Evolutionary conservation across 1,139 yeast genomes (phyloP), one percentile per base, ranked within the genome.

Genomic region (Candida albicans): DNA sequence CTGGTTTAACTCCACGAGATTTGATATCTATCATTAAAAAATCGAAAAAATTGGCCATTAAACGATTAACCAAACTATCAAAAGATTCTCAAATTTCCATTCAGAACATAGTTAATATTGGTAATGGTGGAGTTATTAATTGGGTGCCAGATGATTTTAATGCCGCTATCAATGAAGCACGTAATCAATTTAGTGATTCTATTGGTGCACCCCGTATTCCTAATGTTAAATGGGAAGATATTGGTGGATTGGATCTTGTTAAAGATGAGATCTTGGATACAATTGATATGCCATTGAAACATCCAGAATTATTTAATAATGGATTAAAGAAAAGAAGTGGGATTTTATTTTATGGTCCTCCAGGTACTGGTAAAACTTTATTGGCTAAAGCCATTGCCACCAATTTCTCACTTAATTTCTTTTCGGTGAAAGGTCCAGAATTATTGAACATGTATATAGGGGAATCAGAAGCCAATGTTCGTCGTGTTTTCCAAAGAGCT

Each of bases 171-270:
- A 80, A 83, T 45, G 85, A 80, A 45, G 97, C 97, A 0, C 75
- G 98, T 56, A 83, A 82, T 56, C 91, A 87, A 59, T 90, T 86
- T 62, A 85, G 96, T 58, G 96, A 89, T 53, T 86, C 97, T 0
- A 91, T 93, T 49, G 99, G 99, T 10, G 98, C 98, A 0, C 99
- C 99, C 12, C 76, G 91, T 52, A 93, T 93, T 51, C 99, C 99
- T 1, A 83, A 87, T 55, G 98, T 93, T 8, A 83, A 84, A 48
- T 93, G 99, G 99, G 91, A 85, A 54, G 96, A 89, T 62, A 91
- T 89, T 46, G 96, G 96, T 33, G 96, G 96, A 0, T 73, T 93
- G 53, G 96, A 89, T 49, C 62, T 84, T 39, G 96, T 90, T 34
- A 93, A 91, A 61, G 91, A 84, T 56, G 98, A 91, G 58, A 91